Conservation (phyloP, 1,284 basidiomycete species). For the Heterobasidion occidentale region DNA sequence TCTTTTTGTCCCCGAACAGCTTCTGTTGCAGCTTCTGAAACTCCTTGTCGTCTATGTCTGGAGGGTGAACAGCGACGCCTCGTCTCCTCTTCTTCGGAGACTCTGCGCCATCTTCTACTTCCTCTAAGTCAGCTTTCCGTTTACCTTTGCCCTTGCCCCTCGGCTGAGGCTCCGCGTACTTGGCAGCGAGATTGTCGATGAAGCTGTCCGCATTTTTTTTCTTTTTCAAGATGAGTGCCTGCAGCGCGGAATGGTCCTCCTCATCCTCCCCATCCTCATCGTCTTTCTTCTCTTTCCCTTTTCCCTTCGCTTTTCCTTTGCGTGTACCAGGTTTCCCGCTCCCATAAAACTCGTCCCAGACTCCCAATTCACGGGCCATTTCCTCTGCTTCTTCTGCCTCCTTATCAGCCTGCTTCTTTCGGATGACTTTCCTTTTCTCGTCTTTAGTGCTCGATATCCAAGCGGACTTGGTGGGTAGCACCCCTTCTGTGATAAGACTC, state of each 20-base stretch:
- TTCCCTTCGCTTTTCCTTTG: constrained; percentile 50
- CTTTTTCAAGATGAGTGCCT: constrained; percentile 77
- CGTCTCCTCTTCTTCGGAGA: constrained; percentile 46
- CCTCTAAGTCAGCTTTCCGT: constrained; percentile 32
- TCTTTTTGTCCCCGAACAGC: constrained; percentile 40
- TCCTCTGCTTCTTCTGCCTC: constrained; percentile 84
- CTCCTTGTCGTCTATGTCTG: constrained; percentile 63
- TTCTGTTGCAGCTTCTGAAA: constrained; percentile 57
- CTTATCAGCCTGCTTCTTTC: constrained; percentile 67
- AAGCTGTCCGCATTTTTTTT: constrained; percentile 66
- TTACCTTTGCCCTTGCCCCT: constrained; percentile 33
- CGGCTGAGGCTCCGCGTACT: constrained; percentile 55
- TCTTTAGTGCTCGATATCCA: constrained; percentile 75
- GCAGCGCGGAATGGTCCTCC: constrained; percentile 64
- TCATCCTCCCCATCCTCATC: too few species aligned
- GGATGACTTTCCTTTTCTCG: constrained; percentile 65
- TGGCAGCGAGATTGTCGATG: constrained; percentile 74
- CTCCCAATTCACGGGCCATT: constrained; percentile 81
- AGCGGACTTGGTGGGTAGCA: constrained; percentile 47
- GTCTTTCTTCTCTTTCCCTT: constrained; percentile 23
- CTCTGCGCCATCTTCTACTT: constrained; percentile 28
- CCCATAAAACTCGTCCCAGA: constrained; percentile 95
- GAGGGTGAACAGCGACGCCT: constrained; percentile 29
- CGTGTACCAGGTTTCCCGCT: constrained; percentile 63
- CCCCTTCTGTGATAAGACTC: constrained; percentile 52